A percentile compares a stretch with the other conserved stretches of the same genome.
Evolutionary conservation across 257 asterid species (phyloP).

Genomic region (Vinca minor): DNA sequence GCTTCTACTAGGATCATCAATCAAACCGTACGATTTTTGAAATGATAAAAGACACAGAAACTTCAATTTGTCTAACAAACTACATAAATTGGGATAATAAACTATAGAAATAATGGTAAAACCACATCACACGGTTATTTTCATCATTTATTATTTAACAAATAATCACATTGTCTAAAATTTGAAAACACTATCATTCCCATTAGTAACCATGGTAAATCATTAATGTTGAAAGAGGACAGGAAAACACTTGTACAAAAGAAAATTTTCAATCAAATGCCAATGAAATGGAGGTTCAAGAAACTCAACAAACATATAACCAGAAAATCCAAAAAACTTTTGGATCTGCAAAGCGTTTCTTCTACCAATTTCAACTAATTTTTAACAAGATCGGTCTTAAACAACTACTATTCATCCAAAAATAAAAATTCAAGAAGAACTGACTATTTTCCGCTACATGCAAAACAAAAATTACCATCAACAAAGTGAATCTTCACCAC

Average conservation of each 20-base stretch:
- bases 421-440: background rate
- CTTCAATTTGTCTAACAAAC: background rate
- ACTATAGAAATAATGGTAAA: background rate
- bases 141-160: background rate
- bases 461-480: background rate
- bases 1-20: background rate
- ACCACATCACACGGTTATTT: background rate
- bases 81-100: background rate
- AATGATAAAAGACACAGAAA: background rate
- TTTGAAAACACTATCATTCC: background rate
- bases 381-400: constrained; percentile 2
- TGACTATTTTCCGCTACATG: background rate
- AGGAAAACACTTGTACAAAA: background rate
- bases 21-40: background rate
- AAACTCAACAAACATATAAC: background rate
- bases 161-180: background rate
- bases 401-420: background rate
- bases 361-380: background rate
- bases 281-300: background rate
- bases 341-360: background rate
- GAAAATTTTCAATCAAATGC: background rate
- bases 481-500: background rate
- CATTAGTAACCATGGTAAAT: background rate
- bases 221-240: background rate
- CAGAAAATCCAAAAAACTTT: background rate